phyloP scores from a whole-genome alignment of 2,329 filamentous ascomycete species.

The Aspergillus caelatus region DNA sequence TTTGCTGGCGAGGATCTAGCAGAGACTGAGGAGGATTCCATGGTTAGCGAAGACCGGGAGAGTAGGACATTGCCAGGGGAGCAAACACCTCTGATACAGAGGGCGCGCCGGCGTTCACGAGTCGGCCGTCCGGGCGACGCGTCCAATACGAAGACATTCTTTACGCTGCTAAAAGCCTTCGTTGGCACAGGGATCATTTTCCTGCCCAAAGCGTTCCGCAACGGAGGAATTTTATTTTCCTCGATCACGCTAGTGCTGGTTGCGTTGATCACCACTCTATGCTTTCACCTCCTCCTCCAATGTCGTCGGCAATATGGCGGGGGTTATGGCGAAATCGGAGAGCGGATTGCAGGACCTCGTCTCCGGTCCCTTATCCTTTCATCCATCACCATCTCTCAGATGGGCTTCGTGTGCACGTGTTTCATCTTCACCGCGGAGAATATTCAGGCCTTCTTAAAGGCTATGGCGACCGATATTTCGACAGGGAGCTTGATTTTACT shows the following conservation, averaged over 20 bases:
- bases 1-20: conserved; percentile 74
- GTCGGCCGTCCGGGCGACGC: conserved; percentile 61
- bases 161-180: conserved; percentile 77
- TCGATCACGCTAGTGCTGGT: conserved; percentile 68
- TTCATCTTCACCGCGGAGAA: conserved; percentile 80
- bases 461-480: conserved; percentile 59
- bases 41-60: conserved; percentile 52
- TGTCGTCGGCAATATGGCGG: conserved; percentile 67
- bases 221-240: conserved; percentile 76
- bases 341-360: conserved; percentile 63
- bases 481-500: conserved; percentile 67
- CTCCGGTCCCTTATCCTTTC: conserved; percentile 68
- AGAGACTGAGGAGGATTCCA: conserved; percentile 55
- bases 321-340: conserved; percentile 74
- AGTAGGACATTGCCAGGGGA: conserved; percentile 47
- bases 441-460: conserved; percentile 66
- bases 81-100: conserved; percentile 61
- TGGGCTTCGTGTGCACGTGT: conserved; percentile 77
- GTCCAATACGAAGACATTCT: conserved; percentile 72
- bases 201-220: conserved; percentile 75
- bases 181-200: conserved; percentile 83
- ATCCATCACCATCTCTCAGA: conserved; percentile 73
- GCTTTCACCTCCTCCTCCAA: conserved; percentile 71
- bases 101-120: conserved; percentile 55
- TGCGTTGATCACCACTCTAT: conserved; percentile 67